These are phyloP conservation scores for Closterium sp. DNA, from an alignment of 139 green algal species.

Conservation along the genomic window DNA sequence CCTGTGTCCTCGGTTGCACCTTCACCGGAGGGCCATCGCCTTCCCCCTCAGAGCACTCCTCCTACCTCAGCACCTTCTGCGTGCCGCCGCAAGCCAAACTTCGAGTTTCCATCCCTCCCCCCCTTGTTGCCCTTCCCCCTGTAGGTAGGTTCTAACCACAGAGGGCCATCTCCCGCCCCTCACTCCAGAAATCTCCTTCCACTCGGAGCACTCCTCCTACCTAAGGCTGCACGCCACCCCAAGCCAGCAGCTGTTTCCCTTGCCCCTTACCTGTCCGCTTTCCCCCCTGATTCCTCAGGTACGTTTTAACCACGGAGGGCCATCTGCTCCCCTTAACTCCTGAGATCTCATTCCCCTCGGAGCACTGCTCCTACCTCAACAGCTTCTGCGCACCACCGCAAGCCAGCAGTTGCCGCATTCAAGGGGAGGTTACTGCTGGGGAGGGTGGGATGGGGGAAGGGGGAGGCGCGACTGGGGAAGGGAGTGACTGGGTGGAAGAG, in stretches of 20 bases:
- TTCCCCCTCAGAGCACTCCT: conserved; percentile 38
- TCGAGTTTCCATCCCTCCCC: no score
- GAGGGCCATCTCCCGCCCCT: conserved; percentile 49
- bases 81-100: background rate
- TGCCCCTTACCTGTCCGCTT: background rate
- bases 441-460: background rate
- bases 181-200: conserved; percentile 28
- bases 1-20: conserved; percentile 39
- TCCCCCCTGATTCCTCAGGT: conserved; percentile 20
- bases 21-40: conserved; percentile 46
- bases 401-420: background rate
- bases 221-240: background rate
- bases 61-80: conserved; percentile 24
- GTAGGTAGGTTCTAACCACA: conserved; percentile 50
- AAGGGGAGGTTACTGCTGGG: background rate
- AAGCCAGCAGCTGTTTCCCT: background rate
- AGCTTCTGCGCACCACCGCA: conserved; percentile 10
- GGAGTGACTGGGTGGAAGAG: background rate
- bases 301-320: conserved; percentile 51
- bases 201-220: conserved; percentile 23
- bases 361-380: conserved; percentile 37
- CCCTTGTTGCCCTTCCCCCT: background rate
- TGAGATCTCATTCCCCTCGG: conserved; percentile 28
- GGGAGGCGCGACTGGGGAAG: background rate
- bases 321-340: conserved; percentile 41